Evolutionary conservation across 305 asterid species (phyloP).

Genomic region (Solanum aculeatissimum): DNA sequence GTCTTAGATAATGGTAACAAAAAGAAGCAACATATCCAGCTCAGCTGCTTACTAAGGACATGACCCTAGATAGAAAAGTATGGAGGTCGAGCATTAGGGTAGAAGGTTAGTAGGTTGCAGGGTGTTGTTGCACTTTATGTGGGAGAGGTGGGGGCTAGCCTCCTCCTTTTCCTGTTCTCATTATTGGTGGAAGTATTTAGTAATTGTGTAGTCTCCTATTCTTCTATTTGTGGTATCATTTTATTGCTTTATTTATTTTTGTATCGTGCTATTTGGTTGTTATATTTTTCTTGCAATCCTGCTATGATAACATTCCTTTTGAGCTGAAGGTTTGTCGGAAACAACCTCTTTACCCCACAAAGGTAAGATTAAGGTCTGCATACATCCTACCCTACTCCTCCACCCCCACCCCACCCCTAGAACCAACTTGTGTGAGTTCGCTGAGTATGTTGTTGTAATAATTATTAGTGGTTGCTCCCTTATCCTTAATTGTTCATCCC

Average conservation of each 20-base stretch:
- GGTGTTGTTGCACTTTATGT: neutral
- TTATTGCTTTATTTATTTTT: neutral
- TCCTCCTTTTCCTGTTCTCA: neutral
- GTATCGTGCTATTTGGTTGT: neutral
- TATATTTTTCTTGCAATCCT: neutral
- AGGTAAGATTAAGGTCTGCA: neutral
- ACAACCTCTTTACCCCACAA: neutral
- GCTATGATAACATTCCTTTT: neutral
- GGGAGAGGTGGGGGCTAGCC: neutral
- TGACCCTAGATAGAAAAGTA: neutral
- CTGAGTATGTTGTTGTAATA: neutral
- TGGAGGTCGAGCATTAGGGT: neutral
- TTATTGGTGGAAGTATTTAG: neutral
- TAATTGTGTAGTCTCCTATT: neutral
- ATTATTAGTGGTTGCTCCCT: neutral
- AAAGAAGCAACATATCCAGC: neutral
- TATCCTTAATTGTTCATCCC: neutral
- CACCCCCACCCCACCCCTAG: neutral
- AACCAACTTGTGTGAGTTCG: neutral
- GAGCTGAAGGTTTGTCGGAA: neutral
- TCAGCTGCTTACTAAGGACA: neutral
- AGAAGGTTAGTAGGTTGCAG: neutral
- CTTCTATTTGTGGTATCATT: neutral
- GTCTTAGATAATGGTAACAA: neutral
- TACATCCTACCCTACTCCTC: neutral